Evolutionary conservation across 108 stramenopile species (phyloP), one percentile per base, ranked within the genome.

Genomic region (Epithemia pelagica): DNA sequence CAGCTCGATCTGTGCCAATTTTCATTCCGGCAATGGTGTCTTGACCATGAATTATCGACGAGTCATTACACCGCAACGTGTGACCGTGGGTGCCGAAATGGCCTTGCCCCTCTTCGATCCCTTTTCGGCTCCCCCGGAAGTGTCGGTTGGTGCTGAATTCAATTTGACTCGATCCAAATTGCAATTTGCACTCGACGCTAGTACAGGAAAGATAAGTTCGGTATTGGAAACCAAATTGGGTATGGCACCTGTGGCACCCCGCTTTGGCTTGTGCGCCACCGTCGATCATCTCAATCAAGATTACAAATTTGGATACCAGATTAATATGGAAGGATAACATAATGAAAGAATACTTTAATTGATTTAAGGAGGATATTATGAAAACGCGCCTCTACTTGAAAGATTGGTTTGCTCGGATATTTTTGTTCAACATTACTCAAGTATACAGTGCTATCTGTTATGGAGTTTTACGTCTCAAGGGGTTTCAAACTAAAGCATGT

Each of bases 241-340:
- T 2, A 85, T 86, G 70, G 86, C 78, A 53, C 86, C 73, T 10
- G 91, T 86, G 46, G 77, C 79, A 60, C 91, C 91, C 0, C 70
- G 74, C 0, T 64, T 94, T 24, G 71, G 71, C 33, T 84, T 94
- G 57, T 67, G 76, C 58, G 92, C 87, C 15, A 89, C 90, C 65
- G 62, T 90, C 52, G 88, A 91, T 70, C 89, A 89, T 73, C 57
- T 74, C 24, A 84, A 84, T 67, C 81, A 89, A 70, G 73, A 82
- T 30, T 87, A 89, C 85, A 72, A 62, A 55, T 94, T 94, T 70
- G 92, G 92, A 26, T 94, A 94, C 62, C 89, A 89, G 15, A 65
- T 94, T 52, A 86, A 82, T 58, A 89, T 94, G 82, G 89, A 83
- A 57, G 77, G 74, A 31, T 82, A 76, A 46, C 37, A 5, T 15